Conservation (phyloP, 208 protist species). For the Trichomonas vaginalis region DNA sequence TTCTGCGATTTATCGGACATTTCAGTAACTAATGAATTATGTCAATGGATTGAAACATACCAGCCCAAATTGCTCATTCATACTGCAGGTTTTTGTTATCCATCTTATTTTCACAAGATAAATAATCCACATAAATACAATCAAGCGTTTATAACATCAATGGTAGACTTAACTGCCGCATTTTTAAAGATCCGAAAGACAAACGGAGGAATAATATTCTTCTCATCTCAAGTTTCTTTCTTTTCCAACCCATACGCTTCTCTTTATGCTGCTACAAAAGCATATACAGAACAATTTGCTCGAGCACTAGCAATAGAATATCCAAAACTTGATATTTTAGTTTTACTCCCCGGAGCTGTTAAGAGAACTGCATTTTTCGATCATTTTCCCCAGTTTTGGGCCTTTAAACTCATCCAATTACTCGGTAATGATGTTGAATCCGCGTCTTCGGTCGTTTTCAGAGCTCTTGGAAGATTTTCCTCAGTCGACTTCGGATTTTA, state of each 20-base stretch:
- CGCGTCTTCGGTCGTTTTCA: background rate
- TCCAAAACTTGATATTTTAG: constrained; percentile 13
- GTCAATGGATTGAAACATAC: background rate
- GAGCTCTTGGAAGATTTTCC: background rate
- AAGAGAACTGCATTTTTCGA: background rate
- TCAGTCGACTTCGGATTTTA: background rate
- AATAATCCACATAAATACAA: background rate
- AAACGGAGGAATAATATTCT: constrained; percentile 8
- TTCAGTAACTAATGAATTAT: background rate
- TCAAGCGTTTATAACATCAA: background rate
- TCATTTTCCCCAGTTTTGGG: background rate
- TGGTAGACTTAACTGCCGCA: background rate
- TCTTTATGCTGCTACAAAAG: background rate
- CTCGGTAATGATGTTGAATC: background rate
- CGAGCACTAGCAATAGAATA: background rate
- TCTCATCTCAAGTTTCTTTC: constrained; percentile 3
- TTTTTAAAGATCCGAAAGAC: background rate
- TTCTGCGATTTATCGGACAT: background rate
- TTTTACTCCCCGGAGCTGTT: background rate
- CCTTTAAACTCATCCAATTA: background rate
- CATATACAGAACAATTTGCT: background rate
- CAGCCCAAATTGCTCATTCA: background rate
- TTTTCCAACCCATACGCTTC: background rate
- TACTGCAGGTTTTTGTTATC: background rate
- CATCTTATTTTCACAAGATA: background rate